Base-by-base conservation (phyloP, 257 asterid species). In the Nicotiana noctiflora region DNA sequence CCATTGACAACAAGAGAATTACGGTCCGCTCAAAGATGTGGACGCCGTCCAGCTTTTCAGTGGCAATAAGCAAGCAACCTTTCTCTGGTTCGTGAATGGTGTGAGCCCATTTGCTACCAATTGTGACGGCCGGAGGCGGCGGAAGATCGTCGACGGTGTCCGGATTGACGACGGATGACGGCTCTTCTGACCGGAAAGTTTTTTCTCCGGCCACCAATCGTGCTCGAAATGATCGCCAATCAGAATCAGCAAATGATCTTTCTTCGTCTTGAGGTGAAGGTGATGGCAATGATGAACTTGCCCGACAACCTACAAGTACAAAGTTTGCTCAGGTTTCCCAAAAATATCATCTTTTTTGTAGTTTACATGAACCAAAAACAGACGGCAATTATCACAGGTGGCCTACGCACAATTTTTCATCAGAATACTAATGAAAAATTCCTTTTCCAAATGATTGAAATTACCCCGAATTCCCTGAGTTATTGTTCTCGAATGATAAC, bases 201-300 rank as follows among this genome's bases (percentile, higher is more conserved):
- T 79, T 82, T 76, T 93, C 93, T 23, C 83, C 75, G 51, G 94
- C 98, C 0, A 92, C 93, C 64, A 95, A 80, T 25, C 89, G 83
- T 19, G 99, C 98, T 57, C 99, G 78, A 81, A 93, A 91, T 77
- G 94, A 79, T 84, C 98, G 86, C 99, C 98, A 95, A 81, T 95
- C 99, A 17, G 90, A 80, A 12, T 72, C 85, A 19, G 76, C 67
- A 60, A 51, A 74, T 8, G 82, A 74, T 34, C 86, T 90, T 11
- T 85, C 87, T 74, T 91, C 94, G 34, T 93, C 97, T 66, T 68
- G 87, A 1, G 94, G 90, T 23, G 95, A 82, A 56, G 88, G 83
- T 23, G 89, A 85, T 44, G 76, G 53, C 31, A 68, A 68, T 79
- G 85, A 51, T 62, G 90, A 84, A 25, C 85, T 82, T 49, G 84